These are phyloP conservation scores for Austroboletus novae-zelandiae DNA, from an alignment of 1,284 basidiomycete species.

Conservation along the genomic window DNA sequence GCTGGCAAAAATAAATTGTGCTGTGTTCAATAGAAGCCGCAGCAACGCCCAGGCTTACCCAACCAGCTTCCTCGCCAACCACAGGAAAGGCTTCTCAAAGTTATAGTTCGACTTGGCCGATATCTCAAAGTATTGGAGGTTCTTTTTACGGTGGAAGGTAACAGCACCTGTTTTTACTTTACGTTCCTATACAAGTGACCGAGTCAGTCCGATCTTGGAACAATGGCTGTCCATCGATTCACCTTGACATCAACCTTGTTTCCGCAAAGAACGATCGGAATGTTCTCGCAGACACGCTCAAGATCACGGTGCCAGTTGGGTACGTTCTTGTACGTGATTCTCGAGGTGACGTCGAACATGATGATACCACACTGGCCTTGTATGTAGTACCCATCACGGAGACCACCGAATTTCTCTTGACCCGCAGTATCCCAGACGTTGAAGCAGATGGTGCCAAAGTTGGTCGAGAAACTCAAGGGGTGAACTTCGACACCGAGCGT, in stretches of 20 bases:
- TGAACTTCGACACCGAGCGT: slow-evolving; percentile 99
- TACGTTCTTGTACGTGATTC: slow-evolving; percentile 99
- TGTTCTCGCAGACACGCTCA: slow-evolving; percentile 99
- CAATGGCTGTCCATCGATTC: slow-evolving; percentile 21
- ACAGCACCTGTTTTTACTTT: slow-evolving; percentile 99
- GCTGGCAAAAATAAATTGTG: slow-evolving; percentile 38
- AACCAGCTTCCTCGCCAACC: slow-evolving; percentile 97
- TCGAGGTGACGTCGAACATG: slow-evolving; percentile 99
- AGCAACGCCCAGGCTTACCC: slow-evolving; percentile 58
- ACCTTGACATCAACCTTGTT: slow-evolving; percentile 99
- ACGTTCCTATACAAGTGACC: slow-evolving; percentile 70
- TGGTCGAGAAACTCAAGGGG: slow-evolving; percentile 95
- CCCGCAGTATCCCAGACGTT: slow-evolving; percentile 99
- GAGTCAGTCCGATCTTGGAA: slow-evolving; percentile 5
- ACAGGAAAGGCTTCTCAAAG: slow-evolving; percentile 99
- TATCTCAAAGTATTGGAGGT: slow-evolving; percentile 99
- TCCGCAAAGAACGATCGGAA: slow-evolving; percentile 98
- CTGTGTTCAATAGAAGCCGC: background rate
- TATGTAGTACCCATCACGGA: slow-evolving; percentile 98
- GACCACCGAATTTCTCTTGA: slow-evolving; percentile 99
- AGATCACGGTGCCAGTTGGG: slow-evolving; percentile 99
- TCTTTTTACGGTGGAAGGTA: slow-evolving; percentile 99
- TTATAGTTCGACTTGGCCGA: slow-evolving; percentile 99
- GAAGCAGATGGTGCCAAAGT: slow-evolving; percentile 98
- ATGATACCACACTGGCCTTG: slow-evolving; percentile 99